Base-by-base conservation (phyloP, 2,329 filamentous ascomycete species). In the Fusarium sp. region DNA sequence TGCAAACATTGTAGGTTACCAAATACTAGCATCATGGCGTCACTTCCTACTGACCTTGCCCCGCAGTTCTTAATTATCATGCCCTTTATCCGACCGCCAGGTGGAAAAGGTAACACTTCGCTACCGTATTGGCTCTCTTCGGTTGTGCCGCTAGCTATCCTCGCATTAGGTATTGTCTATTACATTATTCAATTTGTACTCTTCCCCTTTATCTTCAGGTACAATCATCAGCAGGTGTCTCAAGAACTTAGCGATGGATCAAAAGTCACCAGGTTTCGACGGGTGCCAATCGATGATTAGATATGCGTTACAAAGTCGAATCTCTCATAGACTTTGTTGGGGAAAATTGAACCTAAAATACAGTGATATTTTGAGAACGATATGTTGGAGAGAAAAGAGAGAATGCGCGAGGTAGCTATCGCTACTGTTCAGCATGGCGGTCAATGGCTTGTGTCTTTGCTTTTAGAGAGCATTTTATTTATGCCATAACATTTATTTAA, bases 171-270 rank as follows among this genome's bases (percentile, higher is more conserved):
- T 39, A 39, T 39, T 11, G 20, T 39, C 36, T 39, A 39, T 11
- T 39, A 39, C n/a, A n/a, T 39, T 10, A n/a, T 17, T 11, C 36
- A n/a, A 9, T 39, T 39, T 39, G 9, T 39, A 18, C 36, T 39
- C 11, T 17, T 11, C 17, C 36, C 36, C 6, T 39, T 17, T 17
- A 20, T 39, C 14, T 39, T 39, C 20, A 50, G 59, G 0, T 66
- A 63, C 20, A 60, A 40, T 27, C 39, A 56, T 18, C 25, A 60
- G 10, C 29, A 43, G 20, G 29, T 63, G 7, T 33, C 49, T 17
- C 40, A 55, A 18, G 59, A 60, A 7, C 39, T 66, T 29, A 64
- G 63, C 21, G 63, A 66, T 15, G 63, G 55, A 14, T 66, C 63
- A 39, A 66, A 45, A 14, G 47, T 66, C 4, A 63, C 59, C 23